A percentile compares a stretch with the other conserved stretches of the same genome.
These are phyloP conservation scores for Backusella circina DNA, from an alignment of 192 early-diverging fungal species.

Conservation along the genomic window DNA sequence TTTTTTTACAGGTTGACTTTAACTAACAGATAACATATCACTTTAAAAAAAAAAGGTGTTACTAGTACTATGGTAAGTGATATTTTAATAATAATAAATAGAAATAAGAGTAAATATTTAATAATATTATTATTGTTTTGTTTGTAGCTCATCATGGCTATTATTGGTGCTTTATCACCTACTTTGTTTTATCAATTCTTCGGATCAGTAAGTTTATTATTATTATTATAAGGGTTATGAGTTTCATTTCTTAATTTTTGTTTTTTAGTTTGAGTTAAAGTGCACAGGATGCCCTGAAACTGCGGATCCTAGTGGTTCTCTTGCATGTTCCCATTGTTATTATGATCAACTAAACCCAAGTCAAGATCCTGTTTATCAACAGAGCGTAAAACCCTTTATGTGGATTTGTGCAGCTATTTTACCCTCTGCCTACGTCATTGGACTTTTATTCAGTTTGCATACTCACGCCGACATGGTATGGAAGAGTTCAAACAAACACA, in stretches of 20 bases:
- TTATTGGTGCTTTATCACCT: conserved; percentile 90
- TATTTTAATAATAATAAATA: not conserved
- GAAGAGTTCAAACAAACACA: conserved; percentile 36
- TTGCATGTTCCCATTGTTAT: conserved; percentile 59
- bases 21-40: not conserved
- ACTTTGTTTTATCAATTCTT: conserved; percentile 93
- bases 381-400: conserved; percentile 80
- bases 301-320: not conserved
- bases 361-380: conserved; percentile 80
- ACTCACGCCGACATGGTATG: conserved; percentile 83
- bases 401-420: conserved; percentile 81
- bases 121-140: not conserved
- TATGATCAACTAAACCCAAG: conserved; percentile 59
- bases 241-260: not conserved
- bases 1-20: not conserved
- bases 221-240: not conserved
- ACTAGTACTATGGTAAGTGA: conserved; percentile 73
- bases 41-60: conserved; percentile 60
- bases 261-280: conserved; percentile 50
- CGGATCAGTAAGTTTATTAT: conserved; percentile 51
- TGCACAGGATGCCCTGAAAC: conserved; percentile 51
- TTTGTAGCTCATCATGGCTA: conserved; percentile 73
- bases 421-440: conserved; percentile 81
- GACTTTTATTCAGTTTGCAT: conserved; percentile 88
- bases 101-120: too few species aligned